These are phyloP conservation scores for Didymella keratinophila DNA, from an alignment of 2,329 filamentous ascomycete species.

Conservation along the genomic window DNA sequence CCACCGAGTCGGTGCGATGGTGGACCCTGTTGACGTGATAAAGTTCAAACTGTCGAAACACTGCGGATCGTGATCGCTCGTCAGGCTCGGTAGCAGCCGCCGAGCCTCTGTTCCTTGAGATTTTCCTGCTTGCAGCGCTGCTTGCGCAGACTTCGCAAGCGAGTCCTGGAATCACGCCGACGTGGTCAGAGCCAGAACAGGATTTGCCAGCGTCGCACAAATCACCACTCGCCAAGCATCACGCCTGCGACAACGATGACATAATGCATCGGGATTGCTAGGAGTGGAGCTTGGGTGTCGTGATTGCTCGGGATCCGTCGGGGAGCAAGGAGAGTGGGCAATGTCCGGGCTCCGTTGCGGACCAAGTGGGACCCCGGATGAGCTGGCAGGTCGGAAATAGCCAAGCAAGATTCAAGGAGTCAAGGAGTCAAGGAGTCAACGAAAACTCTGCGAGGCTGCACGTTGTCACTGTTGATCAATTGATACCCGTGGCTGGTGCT, in stretches of 20 bases:
- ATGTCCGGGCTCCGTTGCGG: constrained; percentile 11
- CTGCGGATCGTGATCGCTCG: constrained; percentile 8
- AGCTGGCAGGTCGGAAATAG: constrained; percentile 17
- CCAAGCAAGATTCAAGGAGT: constrained; percentile 7
- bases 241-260: constrained; percentile 25
- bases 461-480: constrained; percentile 10
- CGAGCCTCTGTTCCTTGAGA: constrained; percentile 8
- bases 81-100: constrained; percentile 16
- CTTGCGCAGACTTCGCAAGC: not conserved
- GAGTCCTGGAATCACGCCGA: constrained; percentile 26
- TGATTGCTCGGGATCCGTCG: constrained; percentile 26
- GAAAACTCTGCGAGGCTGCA: constrained; percentile 20
- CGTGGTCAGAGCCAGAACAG: constrained; percentile 34
- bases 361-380: constrained; percentile 16
- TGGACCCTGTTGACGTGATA: constrained; percentile 16
- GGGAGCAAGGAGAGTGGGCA: constrained; percentile 12
- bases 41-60: constrained; percentile 9
- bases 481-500: constrained; percentile 11
- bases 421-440: constrained; percentile 13
- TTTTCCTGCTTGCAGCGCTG: not conserved
- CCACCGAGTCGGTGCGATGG: constrained; percentile 10
- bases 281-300: constrained; percentile 23
- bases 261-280: constrained; percentile 27
- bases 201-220: constrained; percentile 22
- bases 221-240: constrained; percentile 19